Conservation (phyloP, 2,329 filamentous ascomycete species). For the Nemania sp. region DNA sequence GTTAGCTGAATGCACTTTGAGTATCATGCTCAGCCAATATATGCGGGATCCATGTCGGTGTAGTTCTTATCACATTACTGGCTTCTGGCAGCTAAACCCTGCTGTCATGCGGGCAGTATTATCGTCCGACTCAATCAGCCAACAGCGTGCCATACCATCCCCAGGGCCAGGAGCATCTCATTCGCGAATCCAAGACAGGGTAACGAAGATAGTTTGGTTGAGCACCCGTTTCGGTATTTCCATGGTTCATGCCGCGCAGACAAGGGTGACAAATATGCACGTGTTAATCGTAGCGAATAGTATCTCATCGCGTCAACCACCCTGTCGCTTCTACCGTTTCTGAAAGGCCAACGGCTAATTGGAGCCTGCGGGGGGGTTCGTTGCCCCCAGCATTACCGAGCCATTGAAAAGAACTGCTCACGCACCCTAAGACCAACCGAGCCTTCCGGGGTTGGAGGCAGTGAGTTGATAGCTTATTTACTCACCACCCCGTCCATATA, state of each 20-base stretch:
- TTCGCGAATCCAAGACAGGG: background rate
- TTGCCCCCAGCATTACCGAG: background rate
- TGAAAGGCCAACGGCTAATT: background rate
- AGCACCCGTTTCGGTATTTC: background rate
- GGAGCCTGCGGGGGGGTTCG: background rate
- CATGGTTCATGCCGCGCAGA: background rate
- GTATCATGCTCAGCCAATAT: background rate
- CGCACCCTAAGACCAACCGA: background rate
- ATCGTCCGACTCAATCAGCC: background rate
- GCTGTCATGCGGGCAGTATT: background rate
- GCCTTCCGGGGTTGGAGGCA: background rate
- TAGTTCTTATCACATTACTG: background rate
- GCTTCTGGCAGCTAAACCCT: background rate
- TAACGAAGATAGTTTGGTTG: background rate
- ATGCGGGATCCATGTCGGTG: background rate
- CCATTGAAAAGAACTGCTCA: background rate
- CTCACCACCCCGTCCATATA: background rate
- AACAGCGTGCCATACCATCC: background rate
- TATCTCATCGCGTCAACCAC: background rate
- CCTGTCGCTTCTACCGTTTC: background rate
- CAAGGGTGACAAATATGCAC: background rate
- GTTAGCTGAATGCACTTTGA: conserved; percentile 1
- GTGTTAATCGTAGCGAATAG: background rate
- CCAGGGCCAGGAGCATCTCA: background rate
- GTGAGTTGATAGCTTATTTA: background rate